Base-by-base conservation (phyloP, 768 basidiomycete species). In the Cubamyces lactineus region DNA sequence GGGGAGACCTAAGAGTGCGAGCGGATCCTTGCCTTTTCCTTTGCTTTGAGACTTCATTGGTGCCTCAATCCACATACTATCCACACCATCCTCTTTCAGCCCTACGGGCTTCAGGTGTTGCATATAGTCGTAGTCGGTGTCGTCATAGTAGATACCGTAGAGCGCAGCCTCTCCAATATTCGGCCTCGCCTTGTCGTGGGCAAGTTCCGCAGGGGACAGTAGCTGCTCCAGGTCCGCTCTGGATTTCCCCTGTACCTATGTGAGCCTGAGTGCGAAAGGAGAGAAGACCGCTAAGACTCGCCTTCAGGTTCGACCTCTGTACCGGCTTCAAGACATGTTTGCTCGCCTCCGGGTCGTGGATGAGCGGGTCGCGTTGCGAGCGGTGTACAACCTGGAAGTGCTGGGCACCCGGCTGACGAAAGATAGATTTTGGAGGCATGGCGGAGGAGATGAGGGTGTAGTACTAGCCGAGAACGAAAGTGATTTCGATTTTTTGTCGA, bases 341-440 rank as follows among this genome's bases (percentile, higher is more conserved):
- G 53, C 87, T 87, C 0, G 94, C 93, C 61, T 94, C 92, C 2
- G 93, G 86, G 69, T 98, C 96, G 70, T 98, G 89, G 66, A 95
- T 94, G 51, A 96, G 85, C 2, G 97, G 97, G 77, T 98, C 97
- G 46, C 96, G 80, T 70, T 95, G 95, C 8, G 96, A 98, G 62
- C 97, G 84, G 73, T 98, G 94, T 21, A 99, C 96, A 41, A 99
- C 91, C 78, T 98, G 96, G 69, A 96, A 98, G 72, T 98, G 96
- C 70, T 88, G 87, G 57, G 90, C 87, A 21, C 92, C 93, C 8
- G 96, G 92, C 66, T 88, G 88, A 61, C 94, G 87, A 79, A 92
- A 99, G 65, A 95, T 83, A 15, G 95, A 96, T 77, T 89, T 92
- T 67, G 82, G 78, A 41, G 91, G 82, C 91, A 92, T 92, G 21